These are phyloP conservation scores for Diaporthe vexans DNA, from an alignment of 2,329 filamentous ascomycete species.

Conservation along the genomic window DNA sequence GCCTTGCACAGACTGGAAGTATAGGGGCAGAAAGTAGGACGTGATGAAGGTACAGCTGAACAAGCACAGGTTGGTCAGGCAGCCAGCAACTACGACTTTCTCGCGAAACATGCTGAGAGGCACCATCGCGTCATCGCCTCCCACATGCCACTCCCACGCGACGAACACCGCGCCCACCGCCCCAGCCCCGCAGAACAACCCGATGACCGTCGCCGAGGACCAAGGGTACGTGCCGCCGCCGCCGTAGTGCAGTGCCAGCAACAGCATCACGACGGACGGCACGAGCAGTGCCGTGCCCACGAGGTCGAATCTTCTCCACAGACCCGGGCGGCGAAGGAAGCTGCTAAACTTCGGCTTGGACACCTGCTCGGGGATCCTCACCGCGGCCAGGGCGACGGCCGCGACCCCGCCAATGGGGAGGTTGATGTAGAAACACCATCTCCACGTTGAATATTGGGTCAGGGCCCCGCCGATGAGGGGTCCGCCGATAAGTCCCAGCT, in stretches of 20 bases:
- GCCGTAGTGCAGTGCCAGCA: constrained; percentile 53
- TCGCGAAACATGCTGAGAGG: constrained; percentile 44
- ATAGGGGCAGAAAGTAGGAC: constrained; percentile 45
- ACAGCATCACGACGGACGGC: constrained; percentile 49
- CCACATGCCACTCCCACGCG: constrained; percentile 46
- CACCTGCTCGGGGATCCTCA: constrained; percentile 49
- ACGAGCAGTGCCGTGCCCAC: constrained; percentile 47
- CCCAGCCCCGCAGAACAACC: constrained; percentile 47
- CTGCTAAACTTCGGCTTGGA: constrained; percentile 29
- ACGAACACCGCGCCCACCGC: constrained; percentile 46
- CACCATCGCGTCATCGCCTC: constrained; percentile 49
- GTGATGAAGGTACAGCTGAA: constrained; percentile 46
- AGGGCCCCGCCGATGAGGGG: constrained; percentile 40
- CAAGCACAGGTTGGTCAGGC: constrained; percentile 33
- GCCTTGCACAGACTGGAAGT: constrained; percentile 37
- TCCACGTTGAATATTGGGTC: constrained; percentile 48
- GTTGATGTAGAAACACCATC: constrained; percentile 53
- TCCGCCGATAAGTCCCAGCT: constrained; percentile 42
- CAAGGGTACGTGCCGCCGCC: constrained; percentile 50
- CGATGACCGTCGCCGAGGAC: constrained; percentile 50
- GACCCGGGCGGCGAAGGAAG: constrained; percentile 33
- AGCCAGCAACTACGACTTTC: constrained; percentile 41
- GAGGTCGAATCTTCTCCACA: constrained; percentile 42
- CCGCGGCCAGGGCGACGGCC: constrained; percentile 41
- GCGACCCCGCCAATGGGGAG: constrained; percentile 49